These are phyloP conservation scores for Bryum argenteum DNA, from an alignment of 225 moss, liverwort and hornwort genomes.

Conservation along the genomic window DNA sequence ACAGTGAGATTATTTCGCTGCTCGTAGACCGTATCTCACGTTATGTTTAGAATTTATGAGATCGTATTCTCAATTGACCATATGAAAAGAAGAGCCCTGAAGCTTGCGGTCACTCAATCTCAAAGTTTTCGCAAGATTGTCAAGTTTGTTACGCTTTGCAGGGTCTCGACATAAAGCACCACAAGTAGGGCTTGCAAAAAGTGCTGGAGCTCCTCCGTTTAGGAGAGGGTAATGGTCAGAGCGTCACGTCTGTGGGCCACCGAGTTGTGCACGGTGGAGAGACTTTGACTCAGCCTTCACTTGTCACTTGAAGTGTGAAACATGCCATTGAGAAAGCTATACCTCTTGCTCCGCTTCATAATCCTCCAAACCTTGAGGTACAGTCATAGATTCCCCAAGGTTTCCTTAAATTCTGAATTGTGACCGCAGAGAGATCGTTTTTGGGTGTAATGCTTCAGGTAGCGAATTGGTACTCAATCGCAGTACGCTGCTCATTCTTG, in stretches of 20 bases:
- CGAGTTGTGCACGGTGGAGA: no score
- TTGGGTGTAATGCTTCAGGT: conserved; percentile 18
- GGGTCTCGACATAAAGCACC: conserved; percentile 58
- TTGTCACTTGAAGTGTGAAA: conserved; percentile 78
- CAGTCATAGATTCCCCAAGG: neutral
- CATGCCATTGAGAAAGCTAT: conserved; percentile 65
- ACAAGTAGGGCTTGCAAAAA: conserved; percentile 82
- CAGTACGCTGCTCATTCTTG: conserved; percentile 2
- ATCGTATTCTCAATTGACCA: no score
- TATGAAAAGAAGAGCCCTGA: no score
- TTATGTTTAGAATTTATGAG: no score
- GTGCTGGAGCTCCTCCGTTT: conserved; percentile 76
- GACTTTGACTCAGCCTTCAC: conserved; percentile 63
- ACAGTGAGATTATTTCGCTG: no score
- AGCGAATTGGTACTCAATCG: neutral
- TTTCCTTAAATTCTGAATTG: conserved; percentile 16
- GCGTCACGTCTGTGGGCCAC: no score
- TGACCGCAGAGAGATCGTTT: conserved; percentile 9
- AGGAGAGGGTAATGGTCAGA: conserved; percentile 51
- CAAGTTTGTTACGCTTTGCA: no score
- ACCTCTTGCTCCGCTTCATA: conserved; percentile 91
- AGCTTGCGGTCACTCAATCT: no score
- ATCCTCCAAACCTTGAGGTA: conserved; percentile 91
- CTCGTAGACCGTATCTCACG: no score
- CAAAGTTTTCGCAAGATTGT: no score